A percentile compares a stretch with the other conserved stretches of the same genome.
Conservation (phyloP, 768 basidiomycete species). For the Pisolithus albus region DNA sequence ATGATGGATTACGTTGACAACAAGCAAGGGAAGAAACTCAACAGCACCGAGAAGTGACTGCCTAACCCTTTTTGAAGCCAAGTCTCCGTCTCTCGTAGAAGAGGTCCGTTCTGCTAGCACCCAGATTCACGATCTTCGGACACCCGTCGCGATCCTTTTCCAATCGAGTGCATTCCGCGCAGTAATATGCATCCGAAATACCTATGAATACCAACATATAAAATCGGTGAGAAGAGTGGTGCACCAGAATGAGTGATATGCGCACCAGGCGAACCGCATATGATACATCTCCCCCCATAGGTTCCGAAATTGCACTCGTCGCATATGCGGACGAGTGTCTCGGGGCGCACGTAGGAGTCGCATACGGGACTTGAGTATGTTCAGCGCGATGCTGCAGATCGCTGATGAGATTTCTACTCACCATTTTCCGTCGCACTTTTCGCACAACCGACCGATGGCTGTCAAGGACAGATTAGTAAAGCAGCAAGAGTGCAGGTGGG, state of each 20-base stretch:
- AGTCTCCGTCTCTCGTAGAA: constrained; percentile 88
- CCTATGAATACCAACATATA: constrained; percentile 39
- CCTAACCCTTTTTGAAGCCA: constrained; percentile 40
- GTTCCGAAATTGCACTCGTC: constrained; percentile 99
- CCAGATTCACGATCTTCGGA: constrained; percentile 97
- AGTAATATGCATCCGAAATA: constrained; percentile 98
- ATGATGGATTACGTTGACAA: background rate
- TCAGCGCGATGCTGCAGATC: background rate
- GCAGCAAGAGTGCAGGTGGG: background rate
- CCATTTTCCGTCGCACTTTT: constrained; percentile 99
- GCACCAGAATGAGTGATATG: background rate
- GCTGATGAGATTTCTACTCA: constrained; percentile 30
- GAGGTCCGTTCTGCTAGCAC: constrained; percentile 84
- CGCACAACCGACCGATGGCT: constrained; percentile 98
- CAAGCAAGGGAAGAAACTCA: background rate
- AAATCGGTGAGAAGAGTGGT: background rate
- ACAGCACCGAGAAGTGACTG: background rate
- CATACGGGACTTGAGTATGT: constrained; percentile 76
- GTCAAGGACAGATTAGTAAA: constrained; percentile 6
- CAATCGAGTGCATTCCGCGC: constrained; percentile 92
- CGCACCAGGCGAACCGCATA: constrained; percentile 91
- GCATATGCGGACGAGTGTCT: constrained; percentile 95
- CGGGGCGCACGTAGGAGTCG: constrained; percentile 98
- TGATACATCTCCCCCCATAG: constrained; percentile 96
- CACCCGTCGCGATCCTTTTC: constrained; percentile 99